Evolutionary conservation across 495 filamentous ascomycete genomes (phyloP).

Genomic region (Emericellopsis terricola): DNA sequence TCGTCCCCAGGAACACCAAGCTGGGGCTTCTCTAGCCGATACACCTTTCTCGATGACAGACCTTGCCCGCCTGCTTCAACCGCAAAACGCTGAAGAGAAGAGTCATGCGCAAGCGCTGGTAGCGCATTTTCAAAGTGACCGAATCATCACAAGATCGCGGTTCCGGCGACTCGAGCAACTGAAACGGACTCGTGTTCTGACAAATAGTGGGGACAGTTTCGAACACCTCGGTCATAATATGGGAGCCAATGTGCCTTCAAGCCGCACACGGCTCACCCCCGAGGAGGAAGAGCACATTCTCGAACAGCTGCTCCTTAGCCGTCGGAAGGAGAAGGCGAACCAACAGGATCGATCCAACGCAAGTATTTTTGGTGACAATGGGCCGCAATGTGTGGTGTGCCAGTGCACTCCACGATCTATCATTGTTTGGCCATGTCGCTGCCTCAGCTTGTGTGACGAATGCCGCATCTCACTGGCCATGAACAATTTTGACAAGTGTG

Average conservation of each 20-base stretch:
- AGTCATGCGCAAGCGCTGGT: slow-evolving; percentile 70
- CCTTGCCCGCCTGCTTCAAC: slow-evolving; percentile 70
- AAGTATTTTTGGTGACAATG: slow-evolving; percentile 49
- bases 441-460: slow-evolving; percentile 85
- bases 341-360: too few relatives aligned
- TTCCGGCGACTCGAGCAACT: slow-evolving; percentile 47
- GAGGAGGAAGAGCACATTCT: slow-evolving; percentile 68
- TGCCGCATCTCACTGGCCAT: slow-evolving; percentile 83
- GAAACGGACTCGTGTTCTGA: slow-evolving; percentile 46
- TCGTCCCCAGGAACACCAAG: slow-evolving; percentile 25
- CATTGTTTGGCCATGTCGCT: slow-evolving; percentile 92
- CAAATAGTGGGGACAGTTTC: too few relatives aligned
- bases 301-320: slow-evolving; percentile 62
- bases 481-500: slow-evolving; percentile 92
- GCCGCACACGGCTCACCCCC: slow-evolving; percentile 25
- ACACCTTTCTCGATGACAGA: slow-evolving; percentile 43
- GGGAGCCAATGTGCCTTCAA: too few relatives aligned
- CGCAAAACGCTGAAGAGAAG: slow-evolving; percentile 54
- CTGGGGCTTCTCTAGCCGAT: slow-evolving; percentile 41
- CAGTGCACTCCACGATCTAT: slow-evolving; percentile 75
- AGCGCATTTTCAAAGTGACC: slow-evolving; percentile 50
- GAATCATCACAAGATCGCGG: slow-evolving; percentile 65
- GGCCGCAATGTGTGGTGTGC: slow-evolving; percentile 86
- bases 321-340: slow-evolving; percentile 19
- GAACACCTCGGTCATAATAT: too few relatives aligned